Conservation (phyloP, 1,284 basidiomycete species). For the Puccinia horiana region DNA sequence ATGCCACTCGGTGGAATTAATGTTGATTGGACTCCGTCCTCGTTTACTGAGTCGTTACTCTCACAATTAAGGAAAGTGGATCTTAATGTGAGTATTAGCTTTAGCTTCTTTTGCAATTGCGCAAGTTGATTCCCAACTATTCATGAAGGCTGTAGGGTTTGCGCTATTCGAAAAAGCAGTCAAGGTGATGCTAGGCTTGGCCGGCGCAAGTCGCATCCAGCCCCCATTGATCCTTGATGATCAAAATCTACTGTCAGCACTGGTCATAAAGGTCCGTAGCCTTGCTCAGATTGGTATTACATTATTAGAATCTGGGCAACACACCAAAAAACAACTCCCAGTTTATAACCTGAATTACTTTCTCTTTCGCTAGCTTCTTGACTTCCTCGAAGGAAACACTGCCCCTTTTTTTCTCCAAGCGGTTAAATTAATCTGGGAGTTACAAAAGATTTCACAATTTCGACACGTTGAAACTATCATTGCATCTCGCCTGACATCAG, state of each 20-base stretch:
- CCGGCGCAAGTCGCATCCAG: constrained; percentile 8
- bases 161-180: constrained; percentile 23
- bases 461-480: constrained; percentile 75
- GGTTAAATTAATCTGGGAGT: constrained; percentile 80
- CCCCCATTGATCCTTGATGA: constrained; percentile 28
- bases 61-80: constrained; percentile 13
- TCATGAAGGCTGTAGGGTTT: constrained; percentile 41
- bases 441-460: constrained; percentile 68
- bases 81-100: constrained; percentile 29
- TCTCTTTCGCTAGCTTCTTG: constrained; percentile 65
- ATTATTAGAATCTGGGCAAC: background rate
- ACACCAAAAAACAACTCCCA: background rate
- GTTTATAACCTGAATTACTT: background rate
- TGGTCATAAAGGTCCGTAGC: constrained; percentile 20
- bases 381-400: constrained; percentile 70
- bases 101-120: background rate
- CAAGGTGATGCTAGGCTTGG: constrained; percentile 35
- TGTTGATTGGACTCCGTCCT: constrained; percentile 33
- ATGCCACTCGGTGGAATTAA: background rate
- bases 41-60: constrained; percentile 27
- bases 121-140: constrained; percentile 31
- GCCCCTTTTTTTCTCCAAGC: constrained; percentile 78
- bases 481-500: constrained; percentile 68
- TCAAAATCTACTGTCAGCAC: constrained; percentile 20
- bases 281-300: background rate